A percentile compares a stretch with the other conserved stretches of the same genome.
Conservation (phyloP, 73 alveolate genomes). For the Symbiodinium natans region DNA sequence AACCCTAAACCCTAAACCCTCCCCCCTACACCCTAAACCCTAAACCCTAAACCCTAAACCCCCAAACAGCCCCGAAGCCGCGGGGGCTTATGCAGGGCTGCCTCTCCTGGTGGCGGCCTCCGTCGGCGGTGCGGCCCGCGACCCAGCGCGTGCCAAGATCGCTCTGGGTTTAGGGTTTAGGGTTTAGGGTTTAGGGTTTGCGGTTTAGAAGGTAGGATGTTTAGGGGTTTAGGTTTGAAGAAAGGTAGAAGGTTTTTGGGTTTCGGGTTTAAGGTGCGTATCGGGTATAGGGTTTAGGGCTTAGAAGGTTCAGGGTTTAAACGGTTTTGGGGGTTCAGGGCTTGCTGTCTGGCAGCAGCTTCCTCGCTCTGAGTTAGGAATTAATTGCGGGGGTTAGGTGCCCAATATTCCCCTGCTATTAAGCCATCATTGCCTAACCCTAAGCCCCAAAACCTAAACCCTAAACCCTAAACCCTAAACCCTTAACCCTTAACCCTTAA, state of each 20-base stretch:
- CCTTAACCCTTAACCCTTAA: background rate
- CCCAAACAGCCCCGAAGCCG: background rate
- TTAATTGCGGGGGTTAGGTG: too few relatives aligned
- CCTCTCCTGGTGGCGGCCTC: slow-evolving; percentile 90
- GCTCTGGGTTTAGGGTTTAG: background rate
- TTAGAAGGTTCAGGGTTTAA: background rate
- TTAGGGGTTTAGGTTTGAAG: too few relatives aligned
- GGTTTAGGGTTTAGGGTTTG: background rate
- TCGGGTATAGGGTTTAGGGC: background rate
- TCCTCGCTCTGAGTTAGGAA: too few relatives aligned
- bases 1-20: too few relatives aligned
- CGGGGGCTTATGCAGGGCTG: background rate
- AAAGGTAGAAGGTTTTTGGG: too few relatives aligned
- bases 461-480: background rate
- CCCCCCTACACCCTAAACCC: background rate
- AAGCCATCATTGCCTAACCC: too few relatives aligned
- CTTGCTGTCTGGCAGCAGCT: too few relatives aligned
- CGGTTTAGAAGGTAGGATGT: background rate
- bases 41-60: too few relatives aligned
- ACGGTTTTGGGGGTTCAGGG: background rate
- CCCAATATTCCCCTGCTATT: too few relatives aligned
- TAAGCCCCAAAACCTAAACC: too few relatives aligned
- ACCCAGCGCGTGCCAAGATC: background rate
- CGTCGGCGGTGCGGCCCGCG: slow-evolving; percentile 56
- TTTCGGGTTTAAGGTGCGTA: too few relatives aligned